A percentile compares a stretch with the other conserved stretches of the same genome.
phyloP scores from a whole-genome alignment of 148 eudicot species.

The Suaeda aralocaspica region DNA sequence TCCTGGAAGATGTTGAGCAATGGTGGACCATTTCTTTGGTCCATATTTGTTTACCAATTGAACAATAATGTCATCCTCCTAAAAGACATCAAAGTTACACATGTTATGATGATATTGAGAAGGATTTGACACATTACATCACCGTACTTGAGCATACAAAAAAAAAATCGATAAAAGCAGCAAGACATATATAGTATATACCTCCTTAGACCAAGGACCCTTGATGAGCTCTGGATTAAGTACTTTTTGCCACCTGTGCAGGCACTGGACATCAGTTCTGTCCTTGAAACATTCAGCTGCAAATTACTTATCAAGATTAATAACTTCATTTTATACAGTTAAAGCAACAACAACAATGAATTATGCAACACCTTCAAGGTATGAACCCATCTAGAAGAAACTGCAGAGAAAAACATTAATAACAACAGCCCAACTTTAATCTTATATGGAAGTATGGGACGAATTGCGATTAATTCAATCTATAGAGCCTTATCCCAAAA shows the following conservation, averaged over 20 bases:
- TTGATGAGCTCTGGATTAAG: constrained; percentile 91
- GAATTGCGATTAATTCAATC: too few relatives aligned
- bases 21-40: constrained; percentile 92
- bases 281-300: constrained; percentile 94
- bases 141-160: not conserved
- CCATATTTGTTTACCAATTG: constrained; percentile 81
- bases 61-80: constrained; percentile 87
- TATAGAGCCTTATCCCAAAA: too few relatives aligned
- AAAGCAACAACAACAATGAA: not conserved
- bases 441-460: not conserved
- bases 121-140: not conserved
- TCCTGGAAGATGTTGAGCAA: constrained; percentile 87
- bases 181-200: constrained; percentile 29
- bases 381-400: not conserved
- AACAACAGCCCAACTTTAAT: not conserved
- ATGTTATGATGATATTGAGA: not conserved
- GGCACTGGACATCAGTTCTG: constrained; percentile 93
- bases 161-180: not conserved
- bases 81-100: not conserved
- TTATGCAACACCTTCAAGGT: not conserved
- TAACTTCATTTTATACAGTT: constrained; percentile 11
- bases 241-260: constrained; percentile 98
- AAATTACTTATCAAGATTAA: constrained; percentile 23
- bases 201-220: constrained; percentile 99
- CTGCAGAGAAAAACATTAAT: not conserved